A percentile compares a stretch with the other conserved stretches of the same genome.
phyloP scores from a whole-genome alignment of 371 early-diverging fungal genomes.

The Mucor sp. region DNA sequence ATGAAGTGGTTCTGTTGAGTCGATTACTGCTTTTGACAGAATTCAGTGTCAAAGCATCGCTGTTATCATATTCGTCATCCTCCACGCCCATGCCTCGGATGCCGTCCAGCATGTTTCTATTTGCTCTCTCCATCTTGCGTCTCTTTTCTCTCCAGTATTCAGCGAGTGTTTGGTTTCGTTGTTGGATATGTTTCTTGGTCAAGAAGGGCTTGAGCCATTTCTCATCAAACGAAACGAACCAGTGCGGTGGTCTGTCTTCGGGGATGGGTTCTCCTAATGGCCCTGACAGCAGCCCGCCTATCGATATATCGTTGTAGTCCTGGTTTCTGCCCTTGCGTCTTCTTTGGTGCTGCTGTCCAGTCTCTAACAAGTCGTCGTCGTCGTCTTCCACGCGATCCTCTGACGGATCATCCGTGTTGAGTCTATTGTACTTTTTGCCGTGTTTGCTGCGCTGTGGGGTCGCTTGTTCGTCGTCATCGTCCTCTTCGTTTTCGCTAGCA shows the following conservation, averaged over 20 bases:
- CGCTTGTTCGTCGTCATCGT: conserved; percentile 40
- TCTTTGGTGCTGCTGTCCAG: conserved; percentile 24
- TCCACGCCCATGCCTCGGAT: conserved; percentile 36
- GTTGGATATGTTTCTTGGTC: conserved; percentile 49
- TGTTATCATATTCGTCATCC: conserved; percentile 23
- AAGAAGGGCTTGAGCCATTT: conserved; percentile 81
- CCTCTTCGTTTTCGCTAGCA: conserved; percentile 59
- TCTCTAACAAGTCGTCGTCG: conserved; percentile 22
- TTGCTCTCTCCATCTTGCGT: conserved; percentile 51
- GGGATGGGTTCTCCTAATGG: conserved; percentile 58
- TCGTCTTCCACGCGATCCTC: conserved; percentile 27
- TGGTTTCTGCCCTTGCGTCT: conserved; percentile 7
- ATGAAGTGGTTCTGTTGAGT: background rate
- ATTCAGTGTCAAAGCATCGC: conserved; percentile 37
- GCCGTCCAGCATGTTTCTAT: conserved; percentile 46
- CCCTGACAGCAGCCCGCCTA: conserved; percentile 44
- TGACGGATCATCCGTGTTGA: conserved; percentile 6
- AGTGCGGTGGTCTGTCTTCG: conserved; percentile 64
- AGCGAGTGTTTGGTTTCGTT: conserved; percentile 47
- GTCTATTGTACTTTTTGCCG: conserved; percentile 2
- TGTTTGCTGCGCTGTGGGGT: background rate
- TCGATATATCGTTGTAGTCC: conserved; percentile 39
- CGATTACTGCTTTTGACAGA: conserved; percentile 23
- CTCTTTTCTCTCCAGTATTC: conserved; percentile 54
- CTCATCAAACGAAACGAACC: conserved; percentile 87